Evolutionary conservation across 2,329 filamentous ascomycete genomes (phyloP).

Genomic region (Pseudocercospora pini-densiflorae): DNA sequence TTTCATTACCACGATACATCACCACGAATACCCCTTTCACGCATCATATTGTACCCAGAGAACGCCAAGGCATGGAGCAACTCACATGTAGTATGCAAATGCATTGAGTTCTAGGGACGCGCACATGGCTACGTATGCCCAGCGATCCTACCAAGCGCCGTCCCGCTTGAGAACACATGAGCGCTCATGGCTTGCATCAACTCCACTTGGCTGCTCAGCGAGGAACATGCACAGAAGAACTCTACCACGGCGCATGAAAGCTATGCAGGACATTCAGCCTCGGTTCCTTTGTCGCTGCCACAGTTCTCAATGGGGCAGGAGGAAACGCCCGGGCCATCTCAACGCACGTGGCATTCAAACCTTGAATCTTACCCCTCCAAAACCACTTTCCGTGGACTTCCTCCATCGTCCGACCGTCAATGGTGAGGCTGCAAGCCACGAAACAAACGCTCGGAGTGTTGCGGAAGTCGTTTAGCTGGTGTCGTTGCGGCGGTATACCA

Average conservation of each 20-base stretch:
- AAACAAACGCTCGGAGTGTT: not conserved
- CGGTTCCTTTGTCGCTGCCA: not conserved
- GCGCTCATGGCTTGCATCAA: conserved; percentile 8
- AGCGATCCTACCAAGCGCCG: not conserved
- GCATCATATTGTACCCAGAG: not conserved
- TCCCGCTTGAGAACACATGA: not conserved
- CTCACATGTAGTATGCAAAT: not conserved
- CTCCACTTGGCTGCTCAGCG: not conserved
- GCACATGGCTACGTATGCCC: conserved; percentile 18
- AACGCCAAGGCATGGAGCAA: not conserved
- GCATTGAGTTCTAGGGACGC: not conserved
- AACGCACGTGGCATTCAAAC: not conserved
- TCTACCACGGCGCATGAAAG: not conserved
- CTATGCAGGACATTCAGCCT: not conserved
- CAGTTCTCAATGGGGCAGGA: not conserved
- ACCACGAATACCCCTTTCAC: not conserved
- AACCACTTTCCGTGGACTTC: not conserved
- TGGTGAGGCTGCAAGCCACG: not conserved
- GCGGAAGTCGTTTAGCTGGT: not conserved
- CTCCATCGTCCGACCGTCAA: not conserved
- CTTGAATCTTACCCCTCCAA: not conserved
- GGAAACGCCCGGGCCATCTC: not conserved
- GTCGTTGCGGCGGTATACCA: not conserved
- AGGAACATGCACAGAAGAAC: not conserved
- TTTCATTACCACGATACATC: too few relatives aligned